Base-by-base conservation (phyloP, 2,329 filamentous ascomycete genomes). In the Graphium sp. region DNA sequence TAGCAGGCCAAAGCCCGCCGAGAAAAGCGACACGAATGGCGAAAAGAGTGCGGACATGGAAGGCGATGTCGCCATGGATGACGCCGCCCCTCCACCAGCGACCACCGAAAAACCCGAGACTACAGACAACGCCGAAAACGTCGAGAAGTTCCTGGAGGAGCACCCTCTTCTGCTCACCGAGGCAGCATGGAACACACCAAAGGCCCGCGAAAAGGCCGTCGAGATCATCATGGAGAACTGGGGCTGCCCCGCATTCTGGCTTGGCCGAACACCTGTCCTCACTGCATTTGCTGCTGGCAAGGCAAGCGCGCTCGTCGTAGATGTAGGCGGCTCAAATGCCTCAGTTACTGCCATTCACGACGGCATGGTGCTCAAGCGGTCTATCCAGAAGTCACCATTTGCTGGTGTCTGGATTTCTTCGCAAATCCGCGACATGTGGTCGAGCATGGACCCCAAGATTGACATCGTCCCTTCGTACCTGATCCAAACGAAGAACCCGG, bases 211-310 rank as follows among this genome's bases (percentile, higher is more conserved):
- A 57, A 92, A 89, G 66, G 76, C 78, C 22, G 87, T 94, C 43
- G 89, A 98, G 57, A 74, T 95, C 37, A 84, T 83, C 34, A 94
- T 98, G 76, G 89, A 98, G 62, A 81, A 74, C 46, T 98, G 89
- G 84, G 85, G 83, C 17, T 79, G 78, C 32, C 89, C 89, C 12
- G 89, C 89, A 5, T 95, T 94, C 53, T 98, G 87, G 66, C 62
- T 95, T 35, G 82, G 82, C 37, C 74, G 82, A 45, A 91, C 75
- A 30, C 84, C 87, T 16, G 85, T 94, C 24, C 67, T 94, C 47
- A 75, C 87, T 31, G 80, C 85, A 13, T 95, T 94, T 47, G 84
- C 84, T 12, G 78, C 83, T 11, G 89, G 89, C 37, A 95, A 94
- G 55, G 77, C 87, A 1, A 91, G 83, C 5, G 87, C 85, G 6